These are phyloP conservation scores for Aspergillus incahuasiensis DNA, from an alignment of 495 filamentous ascomycete species.

Conservation along the genomic window DNA sequence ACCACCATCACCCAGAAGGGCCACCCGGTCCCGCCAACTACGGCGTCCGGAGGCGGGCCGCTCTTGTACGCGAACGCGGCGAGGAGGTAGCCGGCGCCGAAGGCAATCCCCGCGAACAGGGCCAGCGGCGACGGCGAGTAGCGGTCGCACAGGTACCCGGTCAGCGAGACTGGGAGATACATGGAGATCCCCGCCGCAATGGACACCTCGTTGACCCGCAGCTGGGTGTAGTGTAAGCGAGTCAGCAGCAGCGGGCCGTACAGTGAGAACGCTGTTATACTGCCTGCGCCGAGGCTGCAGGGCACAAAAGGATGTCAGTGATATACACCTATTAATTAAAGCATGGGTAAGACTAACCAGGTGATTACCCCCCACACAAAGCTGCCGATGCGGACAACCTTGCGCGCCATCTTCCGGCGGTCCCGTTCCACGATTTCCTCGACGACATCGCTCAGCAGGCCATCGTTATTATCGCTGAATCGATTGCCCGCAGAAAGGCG, in stretches of 20 bases:
- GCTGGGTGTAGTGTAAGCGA: conserved; percentile 77
- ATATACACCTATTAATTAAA: no score
- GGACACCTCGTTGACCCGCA: conserved; percentile 83
- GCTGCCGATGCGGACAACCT: conserved; percentile 49
- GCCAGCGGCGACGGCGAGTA: conserved; percentile 72
- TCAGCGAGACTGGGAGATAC: conserved; percentile 84
- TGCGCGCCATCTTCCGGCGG: conserved; percentile 45
- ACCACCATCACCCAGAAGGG: conserved; percentile 78
- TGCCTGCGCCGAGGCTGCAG: conserved; percentile 68
- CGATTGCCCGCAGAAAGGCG: conserved; percentile 15
- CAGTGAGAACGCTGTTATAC: conserved; percentile 81
- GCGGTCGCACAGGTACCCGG: conserved; percentile 87
- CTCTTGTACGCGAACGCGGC: conserved; percentile 73
- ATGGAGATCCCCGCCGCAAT: conserved; percentile 79
- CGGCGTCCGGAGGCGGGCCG: conserved; percentile 50
- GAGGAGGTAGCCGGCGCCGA: conserved; percentile 76
- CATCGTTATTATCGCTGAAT: conserved; percentile 43
- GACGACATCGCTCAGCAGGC: conserved; percentile 56
- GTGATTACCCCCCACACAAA: conserved; percentile 59
- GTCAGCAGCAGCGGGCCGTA: conserved; percentile 86
- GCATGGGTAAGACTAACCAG: conserved; percentile 44
- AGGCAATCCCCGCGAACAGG: conserved; percentile 63
- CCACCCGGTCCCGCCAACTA: conserved; percentile 60
- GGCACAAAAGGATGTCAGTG: no score
- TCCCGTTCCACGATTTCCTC: conserved; percentile 58